Evolutionary conservation across 352 stramenopile species (phyloP), one percentile per base, ranked within the genome.

Genomic region (Phytophthora macrochlamydospora): DNA sequence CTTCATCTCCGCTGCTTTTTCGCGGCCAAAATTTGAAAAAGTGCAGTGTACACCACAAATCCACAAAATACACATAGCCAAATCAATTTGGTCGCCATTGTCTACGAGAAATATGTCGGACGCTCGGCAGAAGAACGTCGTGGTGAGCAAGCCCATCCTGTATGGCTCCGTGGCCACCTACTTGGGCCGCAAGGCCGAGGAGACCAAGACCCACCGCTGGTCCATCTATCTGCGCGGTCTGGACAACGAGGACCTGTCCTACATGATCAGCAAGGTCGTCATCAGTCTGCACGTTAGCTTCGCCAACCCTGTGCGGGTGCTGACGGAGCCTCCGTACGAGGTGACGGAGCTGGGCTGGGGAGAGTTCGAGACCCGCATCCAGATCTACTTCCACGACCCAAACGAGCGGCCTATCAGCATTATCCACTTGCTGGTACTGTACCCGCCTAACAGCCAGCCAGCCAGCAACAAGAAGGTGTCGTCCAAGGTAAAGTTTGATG

Each of bases 271-370:
- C 62, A 99, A 99, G 81, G 95, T 98, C n/a, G 88, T 98, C 42
- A 99, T 99, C 78, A 98, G 93, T 61, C 76, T 99, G 31, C 97
- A 99, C 79, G 91, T 94, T 9, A 98, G 91, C 65, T 99, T 99
- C 76, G 80, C 92, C 5, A 97, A 98, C 71, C 95, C 96, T 18
- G 93, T 97, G 4, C 76, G 96, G 57, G 97, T 98, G 71, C 73
- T 98, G 38, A 98, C 90, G 0, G 81, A 97, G 66, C 93, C 95
- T 35, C 97, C 97, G 44, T 99, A 98, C 73, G 94, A 99, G 74
- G 94, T 99, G 13, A 98, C 93, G 3, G 97, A 99, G 73, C 94
- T 90, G 51, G 97, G 97, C 51, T 99, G 97, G 97, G 97, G 97
- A 43, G 97, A 99, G 76, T 99, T 99, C 76, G 96, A 99, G 83